Conservation (phyloP, 192 early-diverging fungal genomes). For the Entomortierella beljakovae region DNA sequence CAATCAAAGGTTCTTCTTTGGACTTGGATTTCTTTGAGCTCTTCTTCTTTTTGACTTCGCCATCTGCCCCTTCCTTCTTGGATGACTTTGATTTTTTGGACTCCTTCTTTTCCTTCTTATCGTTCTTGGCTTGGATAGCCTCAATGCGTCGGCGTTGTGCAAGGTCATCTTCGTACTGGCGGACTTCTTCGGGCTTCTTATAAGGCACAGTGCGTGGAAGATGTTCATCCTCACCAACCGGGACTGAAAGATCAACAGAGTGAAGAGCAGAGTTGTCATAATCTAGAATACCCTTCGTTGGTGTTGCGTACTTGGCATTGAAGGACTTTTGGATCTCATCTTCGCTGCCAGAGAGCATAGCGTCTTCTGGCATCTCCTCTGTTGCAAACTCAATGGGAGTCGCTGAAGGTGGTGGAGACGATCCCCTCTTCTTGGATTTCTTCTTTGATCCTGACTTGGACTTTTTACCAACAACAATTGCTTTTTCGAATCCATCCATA, state of each 20-base stretch:
- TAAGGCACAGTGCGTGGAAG: constrained; percentile 66
- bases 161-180: constrained; percentile 59
- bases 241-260: constrained; percentile 64
- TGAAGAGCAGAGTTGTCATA: constrained; percentile 55
- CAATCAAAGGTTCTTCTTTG: constrained; percentile 18
- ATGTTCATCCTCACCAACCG: constrained; percentile 64
- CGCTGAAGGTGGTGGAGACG: constrained; percentile 36
- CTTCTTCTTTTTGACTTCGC: constrained; percentile 32
- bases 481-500: constrained; percentile 63
- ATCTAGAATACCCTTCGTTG: constrained; percentile 51
- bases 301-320: background rate
- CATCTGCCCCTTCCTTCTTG: constrained; percentile 34
- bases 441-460: constrained; percentile 50
- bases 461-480: constrained; percentile 46
- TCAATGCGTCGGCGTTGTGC: constrained; percentile 47
- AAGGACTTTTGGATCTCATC: constrained; percentile 41
- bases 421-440: constrained; percentile 47
- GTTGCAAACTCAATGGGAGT: constrained; percentile 61
- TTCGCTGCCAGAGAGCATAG: constrained; percentile 60
- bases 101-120: constrained; percentile 45
- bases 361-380: constrained; percentile 72
- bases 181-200: constrained; percentile 65
- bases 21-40: constrained; percentile 26
- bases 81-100: constrained; percentile 58
- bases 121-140: constrained; percentile 40